phyloP scores from a whole-genome alignment of 2,329 filamentous ascomycete species.

The Paraphoma chrysanthemicola region DNA sequence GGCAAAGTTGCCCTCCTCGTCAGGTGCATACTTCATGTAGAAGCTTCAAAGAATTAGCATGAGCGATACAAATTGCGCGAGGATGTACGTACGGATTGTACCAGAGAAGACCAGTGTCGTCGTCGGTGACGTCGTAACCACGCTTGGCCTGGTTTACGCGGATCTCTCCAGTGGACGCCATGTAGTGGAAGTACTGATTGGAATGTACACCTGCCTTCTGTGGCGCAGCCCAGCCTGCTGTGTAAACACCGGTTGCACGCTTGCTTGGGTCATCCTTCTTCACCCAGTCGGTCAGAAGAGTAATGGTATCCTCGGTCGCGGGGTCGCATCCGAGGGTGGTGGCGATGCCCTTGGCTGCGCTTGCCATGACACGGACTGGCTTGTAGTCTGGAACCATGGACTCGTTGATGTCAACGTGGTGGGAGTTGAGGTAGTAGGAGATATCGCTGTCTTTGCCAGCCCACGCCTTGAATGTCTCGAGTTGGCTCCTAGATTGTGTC shows the following conservation, averaged over 20 bases:
- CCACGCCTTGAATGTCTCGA: slow-evolving; percentile 95
- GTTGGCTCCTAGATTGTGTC: slow-evolving; percentile 81
- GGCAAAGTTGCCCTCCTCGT: slow-evolving; percentile 92
- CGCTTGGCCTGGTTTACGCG: slow-evolving; percentile 92
- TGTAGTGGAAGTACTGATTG: slow-evolving; percentile 97
- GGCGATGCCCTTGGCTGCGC: slow-evolving; percentile 79
- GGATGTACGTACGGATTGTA: slow-evolving; percentile 72
- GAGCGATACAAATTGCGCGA: background rate
- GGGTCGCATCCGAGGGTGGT: slow-evolving; percentile 78
- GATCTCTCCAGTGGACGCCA: slow-evolving; percentile 83
- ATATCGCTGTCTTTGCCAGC: slow-evolving; percentile 92
- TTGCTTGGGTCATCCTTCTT: slow-evolving; percentile 73
- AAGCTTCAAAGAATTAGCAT: slow-evolving; percentile 58
- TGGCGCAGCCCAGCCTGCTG: slow-evolving; percentile 92
- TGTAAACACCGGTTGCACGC: slow-evolving; percentile 87
- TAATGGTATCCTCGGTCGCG: slow-evolving; percentile 91
- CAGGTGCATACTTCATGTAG: slow-evolving; percentile 93
- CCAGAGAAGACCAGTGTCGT: slow-evolving; percentile 76
- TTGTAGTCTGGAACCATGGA: slow-evolving; percentile 86
- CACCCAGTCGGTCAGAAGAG: slow-evolving; percentile 86
- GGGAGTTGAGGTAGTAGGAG: slow-evolving; percentile 93
- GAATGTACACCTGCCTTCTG: slow-evolving; percentile 94
- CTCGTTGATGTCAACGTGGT: slow-evolving; percentile 92
- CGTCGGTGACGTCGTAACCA: slow-evolving; percentile 93
- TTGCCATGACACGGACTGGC: slow-evolving; percentile 80